Conservation (phyloP, 495 filamentous ascomycete genomes). For the Aspergillus biplanus region DNA sequence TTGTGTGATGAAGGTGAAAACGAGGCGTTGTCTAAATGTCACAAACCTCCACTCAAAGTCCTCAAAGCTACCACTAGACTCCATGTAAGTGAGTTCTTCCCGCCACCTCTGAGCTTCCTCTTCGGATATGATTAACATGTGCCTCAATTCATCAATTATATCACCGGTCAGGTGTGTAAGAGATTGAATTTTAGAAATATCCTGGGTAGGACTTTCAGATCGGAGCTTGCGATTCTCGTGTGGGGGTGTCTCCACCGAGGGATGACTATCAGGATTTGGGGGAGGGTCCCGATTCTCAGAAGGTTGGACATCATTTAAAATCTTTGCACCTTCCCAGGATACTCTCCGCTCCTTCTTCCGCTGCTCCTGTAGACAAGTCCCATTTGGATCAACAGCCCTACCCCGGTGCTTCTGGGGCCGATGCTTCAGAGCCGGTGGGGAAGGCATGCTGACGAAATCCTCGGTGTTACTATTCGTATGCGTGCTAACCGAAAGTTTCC, state of each 20-base stretch:
- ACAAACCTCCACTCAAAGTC: slow-evolving; percentile 45
- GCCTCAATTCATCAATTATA: slow-evolving; percentile 42
- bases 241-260: slow-evolving; percentile 22
- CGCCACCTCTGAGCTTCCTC: slow-evolving; percentile 46
- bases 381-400: slow-evolving; percentile 31
- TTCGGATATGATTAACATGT: slow-evolving; percentile 39
- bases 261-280: slow-evolving; percentile 10
- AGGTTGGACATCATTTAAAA: slow-evolving; percentile 34
- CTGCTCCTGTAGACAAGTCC: slow-evolving; percentile 25
- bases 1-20: slow-evolving; percentile 67
- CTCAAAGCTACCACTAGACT: slow-evolving; percentile 44
- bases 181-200: slow-evolving; percentile 37
- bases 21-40: slow-evolving; percentile 42
- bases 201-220: slow-evolving; percentile 13
- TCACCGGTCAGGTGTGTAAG: slow-evolving; percentile 48
- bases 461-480: slow-evolving; percentile 25
- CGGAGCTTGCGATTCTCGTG: slow-evolving; percentile 30
- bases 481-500: slow-evolving; percentile 36
- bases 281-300: slow-evolving; percentile 19
- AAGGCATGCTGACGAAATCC: slow-evolving; percentile 38
- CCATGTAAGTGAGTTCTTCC: slow-evolving; percentile 45
- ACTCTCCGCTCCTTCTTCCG: slow-evolving; percentile 44
- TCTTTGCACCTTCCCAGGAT: slow-evolving; percentile 50
- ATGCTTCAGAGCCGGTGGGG: slow-evolving; percentile 49
- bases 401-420: slow-evolving; percentile 50